Conservation (phyloP, 2,329 filamentous ascomycete species). For the Neonectria coccinea region DNA sequence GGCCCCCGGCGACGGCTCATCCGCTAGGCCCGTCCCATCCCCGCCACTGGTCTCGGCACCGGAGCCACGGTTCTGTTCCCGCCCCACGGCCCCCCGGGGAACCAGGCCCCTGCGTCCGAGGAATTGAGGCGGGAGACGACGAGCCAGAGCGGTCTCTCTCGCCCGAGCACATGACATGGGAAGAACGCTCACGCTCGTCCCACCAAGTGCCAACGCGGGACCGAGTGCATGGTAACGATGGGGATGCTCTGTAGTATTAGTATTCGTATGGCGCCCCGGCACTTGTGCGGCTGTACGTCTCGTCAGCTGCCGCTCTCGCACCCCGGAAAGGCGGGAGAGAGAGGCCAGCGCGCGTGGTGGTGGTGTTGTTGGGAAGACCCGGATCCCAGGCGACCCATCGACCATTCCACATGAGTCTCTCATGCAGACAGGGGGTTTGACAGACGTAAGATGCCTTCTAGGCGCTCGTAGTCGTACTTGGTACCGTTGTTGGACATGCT, state of each 20-base stretch:
- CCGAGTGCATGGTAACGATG: not conserved
- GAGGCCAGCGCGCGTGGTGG: not conserved
- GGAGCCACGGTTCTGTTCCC: slow-evolving; percentile 45
- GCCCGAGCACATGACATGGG: slow-evolving; percentile 3
- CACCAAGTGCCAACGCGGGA: slow-evolving; percentile 21
- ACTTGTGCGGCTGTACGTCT: slow-evolving; percentile 20
- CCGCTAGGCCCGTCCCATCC: slow-evolving; percentile 34
- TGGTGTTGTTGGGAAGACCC: not conserved
- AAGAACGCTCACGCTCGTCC: slow-evolving; percentile 2
- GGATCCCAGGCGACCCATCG: not conserved
- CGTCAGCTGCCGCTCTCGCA: slow-evolving; percentile 16
- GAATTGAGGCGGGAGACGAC: slow-evolving; percentile 22
- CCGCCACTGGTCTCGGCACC: slow-evolving; percentile 42
- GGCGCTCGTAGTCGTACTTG: slow-evolving; percentile 6
- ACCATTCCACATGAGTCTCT: slow-evolving; percentile 3
- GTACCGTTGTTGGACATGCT: slow-evolving; percentile 10
- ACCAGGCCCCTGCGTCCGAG: slow-evolving; percentile 36
- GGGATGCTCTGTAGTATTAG: not conserved
- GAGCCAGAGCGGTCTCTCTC: slow-evolving; percentile 16
- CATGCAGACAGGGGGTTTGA: slow-evolving; percentile 16
- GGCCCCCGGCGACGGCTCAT: slow-evolving; percentile 26
- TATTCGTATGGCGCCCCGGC: slow-evolving; percentile 22
- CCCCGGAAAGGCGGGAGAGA: not conserved
- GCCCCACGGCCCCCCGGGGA: slow-evolving; percentile 42
- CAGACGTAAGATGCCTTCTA: slow-evolving; percentile 7